A percentile compares a stretch with the other conserved stretches of the same genome.
These are phyloP conservation scores for Laguncularia racemosa DNA, from an alignment of 345 rosid genomes.

Conservation along the genomic window DNA sequence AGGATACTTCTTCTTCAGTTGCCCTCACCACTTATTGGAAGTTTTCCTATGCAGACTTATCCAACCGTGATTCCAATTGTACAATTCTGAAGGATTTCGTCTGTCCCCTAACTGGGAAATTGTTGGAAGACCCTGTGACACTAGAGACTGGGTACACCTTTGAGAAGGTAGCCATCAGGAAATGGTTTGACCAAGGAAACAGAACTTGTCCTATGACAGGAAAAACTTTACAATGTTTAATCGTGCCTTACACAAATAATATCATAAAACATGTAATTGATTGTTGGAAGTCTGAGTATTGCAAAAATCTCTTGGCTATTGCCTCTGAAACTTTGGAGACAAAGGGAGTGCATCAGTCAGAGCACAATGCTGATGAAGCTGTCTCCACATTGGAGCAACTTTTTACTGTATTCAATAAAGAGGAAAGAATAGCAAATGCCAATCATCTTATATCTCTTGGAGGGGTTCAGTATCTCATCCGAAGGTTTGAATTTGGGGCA, in stretches of 20 bases:
- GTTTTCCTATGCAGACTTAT: conserved; percentile 24
- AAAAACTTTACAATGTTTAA: conserved; percentile 27
- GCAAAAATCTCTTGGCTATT: conserved; percentile 15
- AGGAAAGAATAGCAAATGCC: conserved; percentile 31
- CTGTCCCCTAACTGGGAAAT: conserved; percentile 47
- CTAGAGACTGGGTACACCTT: conserved; percentile 58
- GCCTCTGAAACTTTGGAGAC: conserved; percentile 19
- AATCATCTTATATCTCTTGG: conserved; percentile 40
- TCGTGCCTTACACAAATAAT: conserved; percentile 41
- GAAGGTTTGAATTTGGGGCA: conserved; percentile 26
- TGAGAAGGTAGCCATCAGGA: conserved; percentile 42
- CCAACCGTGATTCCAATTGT: conserved; percentile 21
- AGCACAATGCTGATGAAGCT: conserved; percentile 21
- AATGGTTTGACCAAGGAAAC: conserved; percentile 53
- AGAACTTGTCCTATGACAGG: conserved; percentile 55
- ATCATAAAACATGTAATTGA: conserved; percentile 42
- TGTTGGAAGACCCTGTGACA: conserved; percentile 60
- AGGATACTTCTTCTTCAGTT: too few species aligned
- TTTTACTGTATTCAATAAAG: conserved; percentile 23
- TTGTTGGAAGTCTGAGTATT: conserved; percentile 35
- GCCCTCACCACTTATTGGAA: neutral
- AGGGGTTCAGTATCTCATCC: conserved; percentile 38
- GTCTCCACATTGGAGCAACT: conserved; percentile 33
- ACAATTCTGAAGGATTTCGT: conserved; percentile 35
- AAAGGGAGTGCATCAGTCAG: conserved; percentile 6